Conservation (phyloP, 2,329 filamentous ascomycete species). For the Trichoderma sp. region DNA sequence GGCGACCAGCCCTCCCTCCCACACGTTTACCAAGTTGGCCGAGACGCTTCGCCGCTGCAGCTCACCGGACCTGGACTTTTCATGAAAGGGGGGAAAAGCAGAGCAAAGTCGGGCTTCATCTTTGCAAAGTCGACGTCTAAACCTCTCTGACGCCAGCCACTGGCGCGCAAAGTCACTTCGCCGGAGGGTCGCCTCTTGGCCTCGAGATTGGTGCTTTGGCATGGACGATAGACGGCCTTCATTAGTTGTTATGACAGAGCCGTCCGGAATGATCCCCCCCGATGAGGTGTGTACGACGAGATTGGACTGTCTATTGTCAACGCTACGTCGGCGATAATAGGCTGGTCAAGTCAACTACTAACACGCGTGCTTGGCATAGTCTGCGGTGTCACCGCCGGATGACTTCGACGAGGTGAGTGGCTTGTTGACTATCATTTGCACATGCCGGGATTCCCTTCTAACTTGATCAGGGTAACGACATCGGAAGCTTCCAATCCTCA, state of each 20-base stretch:
- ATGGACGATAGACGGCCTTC: conserved; percentile 8
- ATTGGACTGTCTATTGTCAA: neutral
- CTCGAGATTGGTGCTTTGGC: neutral
- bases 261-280: conserved; percentile 15
- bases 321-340: neutral
- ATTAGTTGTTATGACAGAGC: conserved; percentile 17
- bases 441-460: conserved; percentile 30
- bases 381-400: conserved; percentile 25
- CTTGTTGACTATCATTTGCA: neutral
- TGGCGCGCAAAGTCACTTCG: neutral
- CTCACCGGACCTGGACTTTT: neutral
- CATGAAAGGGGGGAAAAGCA: neutral
- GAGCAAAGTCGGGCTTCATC: neutral
- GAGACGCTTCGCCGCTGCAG: neutral
- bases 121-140: neutral
- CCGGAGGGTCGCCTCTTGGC: conserved; percentile 4
- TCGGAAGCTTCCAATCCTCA: conserved; percentile 25
- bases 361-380: conserved; percentile 9
- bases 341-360: neutral
- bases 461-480: conserved; percentile 25
- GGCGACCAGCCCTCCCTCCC: neutral
- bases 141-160: neutral
- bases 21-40: neutral
- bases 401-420: conserved; percentile 29
- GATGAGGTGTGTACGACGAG: conserved; percentile 19